A percentile compares a stretch with the other conserved stretches of the same genome.
These are phyloP conservation scores for Polygonum aviculare DNA, from an alignment of 148 eudicot genomes.

Conservation along the genomic window DNA sequence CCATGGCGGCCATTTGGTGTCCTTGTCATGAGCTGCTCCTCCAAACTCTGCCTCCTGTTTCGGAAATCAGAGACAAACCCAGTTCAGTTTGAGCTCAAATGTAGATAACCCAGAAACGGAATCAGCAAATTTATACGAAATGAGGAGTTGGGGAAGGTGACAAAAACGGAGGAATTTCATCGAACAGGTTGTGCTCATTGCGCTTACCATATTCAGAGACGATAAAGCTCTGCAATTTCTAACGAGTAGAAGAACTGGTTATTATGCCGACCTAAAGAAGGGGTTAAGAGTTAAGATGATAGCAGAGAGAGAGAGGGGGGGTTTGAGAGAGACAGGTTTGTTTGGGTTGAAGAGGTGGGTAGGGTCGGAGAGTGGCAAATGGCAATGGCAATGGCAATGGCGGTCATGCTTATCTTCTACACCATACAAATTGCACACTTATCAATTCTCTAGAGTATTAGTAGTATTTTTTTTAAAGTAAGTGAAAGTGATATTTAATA, in stretches of 20 bases:
- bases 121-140: not conserved
- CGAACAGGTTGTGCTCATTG: conserved; percentile 9
- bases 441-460: not conserved
- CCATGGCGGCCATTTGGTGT: conserved; percentile 14
- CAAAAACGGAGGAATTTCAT: not conserved
- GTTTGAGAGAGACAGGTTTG: conserved; percentile 2
- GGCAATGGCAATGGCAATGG: conserved; percentile 9
- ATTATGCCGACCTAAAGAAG: not conserved
- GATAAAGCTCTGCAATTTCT: not conserved
- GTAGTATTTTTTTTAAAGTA: not conserved
- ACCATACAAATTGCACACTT: conserved; percentile 1
- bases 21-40: not conserved
- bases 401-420: conserved; percentile 11
- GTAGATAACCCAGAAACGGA: not conserved
- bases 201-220: not conserved
- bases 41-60: conserved; percentile 2
- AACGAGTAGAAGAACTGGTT: not conserved
- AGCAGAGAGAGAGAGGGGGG: not conserved
- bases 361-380: conserved; percentile 10
- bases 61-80: not conserved
- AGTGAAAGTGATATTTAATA: not conserved
- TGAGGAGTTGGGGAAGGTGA: not conserved
- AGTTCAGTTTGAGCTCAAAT: not conserved
- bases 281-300: not conserved
- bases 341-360: conserved; percentile 4